phyloP scores from a whole-genome alignment of 257 asterid species.

The Ilex asprella region DNA sequence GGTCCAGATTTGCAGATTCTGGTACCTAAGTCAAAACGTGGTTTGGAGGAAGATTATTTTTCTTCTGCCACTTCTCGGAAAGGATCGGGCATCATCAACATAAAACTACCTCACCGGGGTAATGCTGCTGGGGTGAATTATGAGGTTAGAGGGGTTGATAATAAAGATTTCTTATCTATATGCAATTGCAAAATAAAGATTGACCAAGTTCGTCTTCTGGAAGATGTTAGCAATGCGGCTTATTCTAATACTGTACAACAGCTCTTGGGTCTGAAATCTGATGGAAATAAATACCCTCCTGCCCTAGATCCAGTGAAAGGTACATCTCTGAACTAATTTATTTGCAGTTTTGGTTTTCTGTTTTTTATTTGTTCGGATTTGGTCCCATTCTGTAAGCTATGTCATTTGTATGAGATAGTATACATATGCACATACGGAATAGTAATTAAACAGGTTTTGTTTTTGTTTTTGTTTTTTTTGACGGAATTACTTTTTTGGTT shows the following conservation, averaged over 20 bases:
- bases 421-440: too few species aligned
- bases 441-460: too few species aligned
- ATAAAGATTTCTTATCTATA: conserved; percentile 63
- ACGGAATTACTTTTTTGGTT: too few species aligned
- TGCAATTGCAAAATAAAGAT: conserved; percentile 64
- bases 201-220: conserved; percentile 87
- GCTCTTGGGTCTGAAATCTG: conserved; percentile 57
- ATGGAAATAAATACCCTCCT: conserved; percentile 82
- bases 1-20: conserved; percentile 55
- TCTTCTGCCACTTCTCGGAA: conserved; percentile 59
- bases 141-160: conserved; percentile 77
- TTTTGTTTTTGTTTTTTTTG: too few species aligned
- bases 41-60: conserved; percentile 77
- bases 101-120: conserved; percentile 80
- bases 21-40: conserved; percentile 88
- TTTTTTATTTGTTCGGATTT: background rate
- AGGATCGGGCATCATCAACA: conserved; percentile 70
- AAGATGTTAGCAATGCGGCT: conserved; percentile 81
- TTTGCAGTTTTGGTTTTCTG: background rate
- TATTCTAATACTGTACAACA: conserved; percentile 74
- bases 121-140: conserved; percentile 70
- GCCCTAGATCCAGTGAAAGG: conserved; percentile 93
- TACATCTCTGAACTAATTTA: conserved; percentile 19
- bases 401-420: too few species aligned
- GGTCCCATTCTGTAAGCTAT: too few species aligned